These are phyloP conservation scores for Pseudogymnoascus sp. DNA, from an alignment of 2,329 filamentous ascomycete species.

Conservation along the genomic window DNA sequence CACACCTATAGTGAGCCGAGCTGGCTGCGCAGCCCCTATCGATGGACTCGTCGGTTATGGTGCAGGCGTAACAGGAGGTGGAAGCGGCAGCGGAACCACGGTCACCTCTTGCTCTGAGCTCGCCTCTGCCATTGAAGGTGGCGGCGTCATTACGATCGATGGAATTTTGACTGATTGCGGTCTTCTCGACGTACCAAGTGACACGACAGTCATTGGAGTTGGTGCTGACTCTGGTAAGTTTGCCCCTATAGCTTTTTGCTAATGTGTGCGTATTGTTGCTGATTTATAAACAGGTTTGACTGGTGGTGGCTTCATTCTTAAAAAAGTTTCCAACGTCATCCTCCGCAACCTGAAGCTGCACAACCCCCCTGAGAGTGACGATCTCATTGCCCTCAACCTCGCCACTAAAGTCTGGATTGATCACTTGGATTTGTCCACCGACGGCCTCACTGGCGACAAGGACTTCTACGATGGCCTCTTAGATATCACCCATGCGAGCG, in stretches of 20 bases:
- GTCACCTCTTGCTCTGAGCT: conserved; percentile 39
- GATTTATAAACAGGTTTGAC: conserved; percentile 29
- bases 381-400: conserved; percentile 44
- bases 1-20: not conserved
- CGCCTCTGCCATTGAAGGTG: conserved; percentile 34
- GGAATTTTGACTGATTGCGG: conserved; percentile 26
- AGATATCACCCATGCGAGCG: conserved; percentile 55
- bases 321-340: conserved; percentile 45
- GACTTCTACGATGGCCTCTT: conserved; percentile 64
- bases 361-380: conserved; percentile 38
- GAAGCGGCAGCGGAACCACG: conserved; percentile 37
- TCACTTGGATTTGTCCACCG: conserved; percentile 57
- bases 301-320: conserved; percentile 40
- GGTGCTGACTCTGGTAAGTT: conserved; percentile 28
- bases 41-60: not conserved
- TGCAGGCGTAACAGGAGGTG: conserved; percentile 34
- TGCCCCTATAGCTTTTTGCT: not conserved
- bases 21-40: not conserved
- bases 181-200: conserved; percentile 19
- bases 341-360: conserved; percentile 48
- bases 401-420: conserved; percentile 59
- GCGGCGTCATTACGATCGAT: conserved; percentile 39
- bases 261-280: not conserved
- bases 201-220: conserved; percentile 45
- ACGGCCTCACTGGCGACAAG: conserved; percentile 50